Conservation (phyloP, 2,329 filamentous ascomycete species). For the Neoascochyta sp. region DNA sequence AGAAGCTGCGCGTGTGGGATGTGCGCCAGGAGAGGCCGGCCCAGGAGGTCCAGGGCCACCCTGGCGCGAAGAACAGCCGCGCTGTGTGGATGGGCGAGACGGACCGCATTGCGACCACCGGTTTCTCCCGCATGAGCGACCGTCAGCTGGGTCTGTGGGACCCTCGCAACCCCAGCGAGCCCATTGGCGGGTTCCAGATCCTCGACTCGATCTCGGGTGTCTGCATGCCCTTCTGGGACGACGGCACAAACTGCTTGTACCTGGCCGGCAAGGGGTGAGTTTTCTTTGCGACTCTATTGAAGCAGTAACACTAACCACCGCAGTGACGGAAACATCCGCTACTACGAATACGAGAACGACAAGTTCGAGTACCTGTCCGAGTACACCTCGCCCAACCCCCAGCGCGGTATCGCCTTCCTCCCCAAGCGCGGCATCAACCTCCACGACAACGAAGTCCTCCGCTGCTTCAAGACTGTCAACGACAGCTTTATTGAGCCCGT, state of each 20-base stretch:
- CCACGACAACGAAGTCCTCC: slow-evolving; percentile 88
- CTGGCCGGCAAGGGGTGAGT: slow-evolving; percentile 92
- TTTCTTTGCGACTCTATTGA: background rate
- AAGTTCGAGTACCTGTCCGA: slow-evolving; percentile 97
- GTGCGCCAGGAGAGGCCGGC: slow-evolving; percentile 85
- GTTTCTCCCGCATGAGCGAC: slow-evolving; percentile 98
- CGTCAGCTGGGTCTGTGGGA: slow-evolving; percentile 96
- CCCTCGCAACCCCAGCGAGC: slow-evolving; percentile 71
- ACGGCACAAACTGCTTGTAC: slow-evolving; percentile 91
- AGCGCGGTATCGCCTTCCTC: slow-evolving; percentile 89
- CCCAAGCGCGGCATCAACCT: slow-evolving; percentile 93
- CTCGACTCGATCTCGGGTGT: slow-evolving; percentile 96
- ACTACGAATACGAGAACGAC: slow-evolving; percentile 97
- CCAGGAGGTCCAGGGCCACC: slow-evolving; percentile 80
- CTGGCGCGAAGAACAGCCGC: slow-evolving; percentile 95
- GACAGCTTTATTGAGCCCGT: slow-evolving; percentile 93
- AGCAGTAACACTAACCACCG: slow-evolving; percentile 8
- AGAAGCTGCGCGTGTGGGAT: slow-evolving; percentile 98
- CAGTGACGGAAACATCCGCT: slow-evolving; percentile 97
- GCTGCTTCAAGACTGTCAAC: slow-evolving; percentile 95
- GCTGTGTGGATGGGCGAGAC: slow-evolving; percentile 97
- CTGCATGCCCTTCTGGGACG: slow-evolving; percentile 99
- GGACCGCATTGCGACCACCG: slow-evolving; percentile 91
- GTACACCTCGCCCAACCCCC: slow-evolving; percentile 94
- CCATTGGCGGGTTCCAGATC: slow-evolving; percentile 83